Percentiles rank a stretch among this genome's conserved stretches.
Conservation (phyloP, 139 green algal genomes). For the Chlamydomonas schloesseri region DNA sequence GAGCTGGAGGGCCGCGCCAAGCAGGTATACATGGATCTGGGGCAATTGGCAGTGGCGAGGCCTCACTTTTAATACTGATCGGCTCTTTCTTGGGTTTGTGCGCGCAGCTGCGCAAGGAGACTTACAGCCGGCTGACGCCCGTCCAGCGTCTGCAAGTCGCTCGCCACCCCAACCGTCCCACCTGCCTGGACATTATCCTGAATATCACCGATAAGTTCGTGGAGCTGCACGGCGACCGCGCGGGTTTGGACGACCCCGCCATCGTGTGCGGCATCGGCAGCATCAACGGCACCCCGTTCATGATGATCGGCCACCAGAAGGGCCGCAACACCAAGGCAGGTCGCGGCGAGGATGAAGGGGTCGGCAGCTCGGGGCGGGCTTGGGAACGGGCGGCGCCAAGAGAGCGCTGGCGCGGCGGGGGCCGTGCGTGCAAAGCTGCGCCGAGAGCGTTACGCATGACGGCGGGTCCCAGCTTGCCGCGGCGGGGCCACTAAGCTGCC, state of each 20-base stretch:
- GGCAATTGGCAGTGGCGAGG: too few species aligned
- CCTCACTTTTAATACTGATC: too few species aligned
- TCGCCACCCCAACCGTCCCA: constrained; percentile 95
- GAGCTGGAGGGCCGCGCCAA: constrained; percentile 86
- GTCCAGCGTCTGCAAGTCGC: constrained; percentile 95
- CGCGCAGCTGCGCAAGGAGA: constrained; percentile 92
- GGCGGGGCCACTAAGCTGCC: too few species aligned
- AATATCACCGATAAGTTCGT: constrained; percentile 98
- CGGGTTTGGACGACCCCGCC: constrained; percentile 92
- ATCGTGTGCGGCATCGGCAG: constrained; percentile 94
- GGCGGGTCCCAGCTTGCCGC: too few species aligned
- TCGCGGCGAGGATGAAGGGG: too few species aligned
- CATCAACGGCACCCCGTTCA: constrained; percentile 94
- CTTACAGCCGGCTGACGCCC: constrained; percentile 92
- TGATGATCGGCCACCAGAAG: constrained; percentile 99
- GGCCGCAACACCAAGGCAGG: constrained; percentile 95
- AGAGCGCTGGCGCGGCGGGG: too few species aligned
- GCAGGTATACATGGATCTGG: too few species aligned
- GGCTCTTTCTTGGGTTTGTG: too few species aligned
- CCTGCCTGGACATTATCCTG: constrained; percentile 96
- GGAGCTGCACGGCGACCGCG: constrained; percentile 97
- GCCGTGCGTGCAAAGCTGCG: too few species aligned
- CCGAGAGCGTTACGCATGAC: too few species aligned
- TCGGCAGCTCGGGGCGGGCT: too few species aligned
- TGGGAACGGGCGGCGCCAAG: too few species aligned